Evolutionary conservation across 2,329 filamentous ascomycete species (phyloP).

Genomic region (Aureobasidium sp.): DNA sequence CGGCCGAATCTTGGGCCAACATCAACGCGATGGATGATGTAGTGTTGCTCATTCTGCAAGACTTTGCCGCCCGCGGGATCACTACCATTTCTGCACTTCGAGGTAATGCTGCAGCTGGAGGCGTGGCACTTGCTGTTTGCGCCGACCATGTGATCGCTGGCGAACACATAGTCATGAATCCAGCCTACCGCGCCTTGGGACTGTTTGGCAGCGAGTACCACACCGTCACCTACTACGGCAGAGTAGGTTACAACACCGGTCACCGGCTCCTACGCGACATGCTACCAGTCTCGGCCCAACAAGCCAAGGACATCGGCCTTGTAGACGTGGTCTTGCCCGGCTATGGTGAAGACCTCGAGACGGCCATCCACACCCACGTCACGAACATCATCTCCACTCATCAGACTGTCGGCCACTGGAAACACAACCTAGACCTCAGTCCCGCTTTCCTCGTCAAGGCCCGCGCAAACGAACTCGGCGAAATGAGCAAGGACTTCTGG

Average conservation of each 20-base stretch:
- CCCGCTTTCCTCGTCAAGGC: slow-evolving; percentile 25
- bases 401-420: slow-evolving; percentile 26
- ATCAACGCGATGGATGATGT: slow-evolving; percentile 39
- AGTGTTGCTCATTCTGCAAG: slow-evolving; percentile 30
- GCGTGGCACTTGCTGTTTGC: slow-evolving; percentile 34
- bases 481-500: slow-evolving; percentile 39
- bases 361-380: slow-evolving; percentile 30
- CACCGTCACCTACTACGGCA: slow-evolving; percentile 31
- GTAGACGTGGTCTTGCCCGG: slow-evolving; percentile 33
- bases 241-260: slow-evolving; percentile 29
- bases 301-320: slow-evolving; percentile 31
- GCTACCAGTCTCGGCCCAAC: slow-evolving; percentile 31
- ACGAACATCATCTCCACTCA: slow-evolving; percentile 23
- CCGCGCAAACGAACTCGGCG: slow-evolving; percentile 30
- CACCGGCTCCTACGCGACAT: slow-evolving; percentile 29
- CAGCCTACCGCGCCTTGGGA: slow-evolving; percentile 32
- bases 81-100: slow-evolving; percentile 32
- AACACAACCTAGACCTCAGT: slow-evolving; percentile 28
- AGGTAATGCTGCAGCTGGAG: slow-evolving; percentile 36
- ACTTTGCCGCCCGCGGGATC: slow-evolving; percentile 29
- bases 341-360: slow-evolving; percentile 26
- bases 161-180: slow-evolving; percentile 32
- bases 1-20: slow-evolving; percentile 35
- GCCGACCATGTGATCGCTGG: slow-evolving; percentile 31
- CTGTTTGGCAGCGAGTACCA: slow-evolving; percentile 36